These are phyloP conservation scores for Tolypocladium sp. DNA, from an alignment of 2,329 filamentous ascomycete genomes.

Conservation along the genomic window DNA sequence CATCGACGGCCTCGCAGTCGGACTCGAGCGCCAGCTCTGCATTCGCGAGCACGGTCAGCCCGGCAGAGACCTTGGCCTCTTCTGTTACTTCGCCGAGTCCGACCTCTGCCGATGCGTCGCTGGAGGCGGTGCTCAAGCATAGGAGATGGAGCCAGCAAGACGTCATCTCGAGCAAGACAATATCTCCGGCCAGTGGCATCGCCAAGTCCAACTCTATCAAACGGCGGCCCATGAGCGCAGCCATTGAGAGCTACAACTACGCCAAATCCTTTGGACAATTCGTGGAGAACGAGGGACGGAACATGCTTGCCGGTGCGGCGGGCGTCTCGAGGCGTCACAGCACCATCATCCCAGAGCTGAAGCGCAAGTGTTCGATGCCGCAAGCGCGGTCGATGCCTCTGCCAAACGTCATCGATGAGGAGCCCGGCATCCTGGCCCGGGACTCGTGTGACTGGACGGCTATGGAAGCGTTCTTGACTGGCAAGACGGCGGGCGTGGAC, in stretches of 20 bases:
- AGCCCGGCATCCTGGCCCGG: conserved; percentile 13
- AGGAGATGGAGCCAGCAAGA: conserved; percentile 19
- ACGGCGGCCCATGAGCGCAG: conserved; percentile 17
- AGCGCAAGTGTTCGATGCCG: conserved; percentile 10
- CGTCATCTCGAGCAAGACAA: conserved; percentile 13
- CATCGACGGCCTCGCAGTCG: conserved; percentile 17
- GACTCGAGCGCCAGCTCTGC: conserved; percentile 12
- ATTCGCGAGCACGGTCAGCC: conserved; percentile 17
- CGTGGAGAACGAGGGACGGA: conserved; percentile 11
- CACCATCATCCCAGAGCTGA: conserved; percentile 12
- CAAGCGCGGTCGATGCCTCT: conserved; percentile 7
- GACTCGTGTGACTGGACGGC: conserved; percentile 26
- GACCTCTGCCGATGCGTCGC: conserved; percentile 6
- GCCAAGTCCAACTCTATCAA: conserved; percentile 8
- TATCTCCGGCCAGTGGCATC: neutral
- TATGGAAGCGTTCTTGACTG: conserved; percentile 27
- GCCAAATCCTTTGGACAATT: conserved; percentile 15
- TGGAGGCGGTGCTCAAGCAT: conserved; percentile 11
- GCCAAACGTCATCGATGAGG: conserved; percentile 13
- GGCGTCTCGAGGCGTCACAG: conserved; percentile 12
- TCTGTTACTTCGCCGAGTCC: conserved; percentile 14
- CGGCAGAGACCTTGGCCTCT: conserved; percentile 14
- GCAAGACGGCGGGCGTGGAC: conserved; percentile 6
- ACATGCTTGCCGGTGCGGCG: conserved; percentile 1
- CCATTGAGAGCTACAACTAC: conserved; percentile 17